Evolutionary conservation across 768 basidiomycete species (phyloP).

Genomic region (Rhizopogon salebrosus): DNA sequence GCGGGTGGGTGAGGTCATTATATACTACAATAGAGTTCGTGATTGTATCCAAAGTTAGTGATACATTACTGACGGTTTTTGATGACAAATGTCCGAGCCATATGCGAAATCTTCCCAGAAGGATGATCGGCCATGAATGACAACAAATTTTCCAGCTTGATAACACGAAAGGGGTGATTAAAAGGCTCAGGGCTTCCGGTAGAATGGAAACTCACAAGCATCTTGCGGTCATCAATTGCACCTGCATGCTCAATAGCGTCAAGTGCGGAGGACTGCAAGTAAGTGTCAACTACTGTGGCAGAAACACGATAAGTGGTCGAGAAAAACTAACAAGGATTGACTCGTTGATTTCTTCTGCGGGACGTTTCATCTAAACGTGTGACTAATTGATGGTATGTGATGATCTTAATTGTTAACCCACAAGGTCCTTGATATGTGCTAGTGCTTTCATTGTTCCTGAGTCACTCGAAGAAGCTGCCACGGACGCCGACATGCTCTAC

Average conservation of each 20-base stretch:
- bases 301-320: not conserved
- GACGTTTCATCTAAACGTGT: conserved; percentile 20
- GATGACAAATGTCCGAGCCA: conserved; percentile 33
- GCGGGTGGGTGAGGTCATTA: conserved; percentile 76
- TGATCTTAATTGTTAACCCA: conserved; percentile 1
- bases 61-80: conserved; percentile 46
- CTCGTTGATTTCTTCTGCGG: conserved; percentile 25
- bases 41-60: not conserved
- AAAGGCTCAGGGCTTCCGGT: not conserved
- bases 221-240: conserved; percentile 71
- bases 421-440: conserved; percentile 23
- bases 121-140: conserved; percentile 57
- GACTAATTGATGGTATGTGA: not conserved
- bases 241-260: conserved; percentile 57
- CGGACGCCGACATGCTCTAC: conserved; percentile 7
- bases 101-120: conserved; percentile 38
- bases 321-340: conserved; percentile 16
- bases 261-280: conserved; percentile 48
- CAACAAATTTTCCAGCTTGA: conserved; percentile 67
- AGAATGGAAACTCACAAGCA: conserved; percentile 48
- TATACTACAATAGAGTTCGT: conserved; percentile 48
- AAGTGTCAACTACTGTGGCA: not conserved
- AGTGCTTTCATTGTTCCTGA: conserved; percentile 20
- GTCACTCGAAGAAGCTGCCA: conserved; percentile 8
- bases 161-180: not conserved